Base-by-base conservation (phyloP, 148 eudicot genomes). In the Rheum nobile region DNA sequence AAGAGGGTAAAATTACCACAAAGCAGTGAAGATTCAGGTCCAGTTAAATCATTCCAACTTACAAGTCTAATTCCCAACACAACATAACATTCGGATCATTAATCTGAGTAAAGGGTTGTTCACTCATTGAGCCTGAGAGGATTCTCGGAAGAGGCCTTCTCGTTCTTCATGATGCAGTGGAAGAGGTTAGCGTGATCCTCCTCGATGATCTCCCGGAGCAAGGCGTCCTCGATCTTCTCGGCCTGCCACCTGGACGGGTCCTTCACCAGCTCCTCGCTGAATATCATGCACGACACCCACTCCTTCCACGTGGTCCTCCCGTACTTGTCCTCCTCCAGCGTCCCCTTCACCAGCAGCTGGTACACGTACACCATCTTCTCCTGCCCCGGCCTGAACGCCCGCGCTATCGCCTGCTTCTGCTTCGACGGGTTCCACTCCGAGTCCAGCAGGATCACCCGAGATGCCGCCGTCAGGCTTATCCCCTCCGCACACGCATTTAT, bases 371-470 rank as follows among this genome's bases (percentile, higher is more conserved):
- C 99, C 22, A 90, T 83, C 78, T 90, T 95, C 71, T 85, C 97
- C 78, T 95, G 99, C 8, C 99, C 99, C 0, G 97, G 96, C 74
- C 99, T 74, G 52, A 95, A 95, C 8, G 99, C 99, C 21, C 99
- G 86, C 24, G 99, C 96, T 24, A 95, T 91, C 0, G 99, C 99
- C 74, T 95, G 99, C 77, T 95, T 95, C 72, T 91, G 95, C 84
- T 91, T 95, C 0, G 97, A 90, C 24, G 99, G 99, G 75, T 95
- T 95, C 99, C 99, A 95, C 75, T 90, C 97, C 0, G 99, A 92
- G 68, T 95, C 99, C 72, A 95, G 78, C 43, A 95, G 82, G 31
- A 95, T 93, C 19, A 95, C 99, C 75, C 99, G 81, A n/a, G 99
- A 95, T 21, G 99, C 99, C 46, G 99, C 99, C 1, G 96, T 95